Evolutionary conservation across 2,329 filamentous ascomycete species (phyloP), one percentile per base, ranked within the genome.

Genomic region (Chaetomium globosum): DNA sequence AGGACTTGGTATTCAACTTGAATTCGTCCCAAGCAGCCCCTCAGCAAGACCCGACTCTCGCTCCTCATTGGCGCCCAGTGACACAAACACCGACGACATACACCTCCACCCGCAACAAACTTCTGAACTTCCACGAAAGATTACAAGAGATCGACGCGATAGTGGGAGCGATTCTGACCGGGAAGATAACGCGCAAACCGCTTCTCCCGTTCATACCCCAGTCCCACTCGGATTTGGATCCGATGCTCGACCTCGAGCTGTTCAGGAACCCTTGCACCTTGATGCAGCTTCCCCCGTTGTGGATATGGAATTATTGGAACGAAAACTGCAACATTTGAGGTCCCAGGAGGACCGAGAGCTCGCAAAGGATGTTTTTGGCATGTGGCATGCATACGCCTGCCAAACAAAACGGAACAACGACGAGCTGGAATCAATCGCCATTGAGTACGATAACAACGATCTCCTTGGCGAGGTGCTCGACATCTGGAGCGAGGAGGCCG

Each of bases 1-100:
- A 19, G 83, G 85, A 58, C 87, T 92, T 82, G 88, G 88, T 26
- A 92, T 94, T 68, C 82, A 87, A 51, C 81, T 95, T 61, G 87
- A 91, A 67, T 84, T 89, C 64, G 81, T 69, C 31, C 63, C 65
- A 9, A 63, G 56, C 49, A 67, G 68, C 49, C 64, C 68, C 13
- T 46, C 65, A 3, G 48, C 61, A 19, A 57, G 64, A 31, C 53
- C 65, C 16, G 59, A 33, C 5, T 68, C 68, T 13, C 39, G 36
- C 26, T 58, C 61, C 21, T 66, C 64, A 1, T 54, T 61, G 13
- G 60, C 53, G 7, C 52, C 49, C n/a, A 69, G 58, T 53, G 58
- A 67, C 30, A 63, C 64, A 36, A 64, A 67, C 21, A 70, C 66
- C 16, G 65, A 53, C 43, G 52, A 48, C 16, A 26, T 64, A 16